Evolutionary conservation across 495 filamentous ascomycete genomes (phyloP).

Genomic region (Tuber microsphaerosporum): DNA sequence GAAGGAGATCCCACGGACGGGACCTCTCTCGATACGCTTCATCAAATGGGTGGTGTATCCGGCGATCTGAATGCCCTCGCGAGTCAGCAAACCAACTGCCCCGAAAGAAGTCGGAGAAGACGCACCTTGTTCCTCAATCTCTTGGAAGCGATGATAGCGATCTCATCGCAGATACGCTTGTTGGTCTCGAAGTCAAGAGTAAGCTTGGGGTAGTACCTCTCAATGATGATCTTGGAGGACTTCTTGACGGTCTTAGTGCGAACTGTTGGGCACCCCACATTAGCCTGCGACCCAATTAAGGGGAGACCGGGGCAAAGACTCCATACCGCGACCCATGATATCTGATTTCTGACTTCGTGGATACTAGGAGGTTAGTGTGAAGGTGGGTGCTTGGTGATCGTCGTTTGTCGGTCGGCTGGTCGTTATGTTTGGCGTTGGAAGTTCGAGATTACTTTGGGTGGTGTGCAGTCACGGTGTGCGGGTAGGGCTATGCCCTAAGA

Average conservation of each 20-base stretch:
- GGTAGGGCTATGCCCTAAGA: background rate
- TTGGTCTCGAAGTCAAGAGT: slow-evolving; percentile 99
- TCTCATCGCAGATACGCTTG: slow-evolving; percentile 99
- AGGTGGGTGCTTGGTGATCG: slow-evolving; percentile 13
- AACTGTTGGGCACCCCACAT: slow-evolving; percentile 42
- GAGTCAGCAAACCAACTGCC: slow-evolving; percentile 6
- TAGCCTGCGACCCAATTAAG: slow-evolving; percentile 42
- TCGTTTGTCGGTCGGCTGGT: slow-evolving; percentile 16
- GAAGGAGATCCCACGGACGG: slow-evolving; percentile 99
- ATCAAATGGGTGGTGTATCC: slow-evolving; percentile 96
- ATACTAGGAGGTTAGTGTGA: background rate
- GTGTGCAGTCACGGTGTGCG: background rate
- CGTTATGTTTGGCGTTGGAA: background rate
- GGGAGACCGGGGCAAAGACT: slow-evolving; percentile 40
- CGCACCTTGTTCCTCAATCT: slow-evolving; percentile 93
- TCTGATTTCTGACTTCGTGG: slow-evolving; percentile 13
- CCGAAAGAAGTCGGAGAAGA: background rate
- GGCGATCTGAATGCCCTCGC: slow-evolving; percentile 61
- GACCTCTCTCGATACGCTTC: slow-evolving; percentile 99
- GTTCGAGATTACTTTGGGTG: background rate
- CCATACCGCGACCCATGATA: slow-evolving; percentile 40
- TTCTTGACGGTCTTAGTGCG: slow-evolving; percentile 84
- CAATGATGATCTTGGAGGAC: slow-evolving; percentile 99
- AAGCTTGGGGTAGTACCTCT: slow-evolving; percentile 96
- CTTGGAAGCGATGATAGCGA: slow-evolving; percentile 98